Conservation (phyloP, 768 basidiomycete species). For the Tricholomella constricta region DNA sequence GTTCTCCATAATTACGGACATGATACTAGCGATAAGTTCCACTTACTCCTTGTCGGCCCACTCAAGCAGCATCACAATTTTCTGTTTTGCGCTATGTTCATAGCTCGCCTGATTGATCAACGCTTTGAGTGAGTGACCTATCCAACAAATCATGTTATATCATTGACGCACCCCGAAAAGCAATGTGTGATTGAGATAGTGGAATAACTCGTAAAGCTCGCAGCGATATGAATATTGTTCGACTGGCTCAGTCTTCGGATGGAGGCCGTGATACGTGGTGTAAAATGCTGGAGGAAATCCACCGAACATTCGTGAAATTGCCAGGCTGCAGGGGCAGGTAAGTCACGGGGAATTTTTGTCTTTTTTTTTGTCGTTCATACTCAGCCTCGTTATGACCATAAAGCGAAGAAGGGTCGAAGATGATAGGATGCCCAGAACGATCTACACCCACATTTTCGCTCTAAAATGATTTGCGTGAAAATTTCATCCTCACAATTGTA, state of each 20-base stretch:
- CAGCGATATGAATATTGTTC: slow-evolving; percentile 58
- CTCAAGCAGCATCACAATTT: slow-evolving; percentile 35
- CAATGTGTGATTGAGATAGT: slow-evolving; percentile 81
- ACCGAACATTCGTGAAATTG: slow-evolving; percentile 80
- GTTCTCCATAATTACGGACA: background rate
- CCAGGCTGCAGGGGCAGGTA: slow-evolving; percentile 47
- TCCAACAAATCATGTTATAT: slow-evolving; percentile 5
- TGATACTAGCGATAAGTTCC: too few species aligned
- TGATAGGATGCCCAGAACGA: slow-evolving; percentile 54
- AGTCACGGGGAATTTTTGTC: background rate
- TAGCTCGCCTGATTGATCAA: slow-evolving; percentile 49
- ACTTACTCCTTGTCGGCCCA: slow-evolving; percentile 8
- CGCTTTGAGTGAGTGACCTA: background rate
- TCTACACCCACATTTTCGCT: slow-evolving; percentile 76
- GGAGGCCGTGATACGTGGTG: slow-evolving; percentile 59
- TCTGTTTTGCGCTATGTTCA: slow-evolving; percentile 52
- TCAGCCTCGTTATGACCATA: slow-evolving; percentile 84
- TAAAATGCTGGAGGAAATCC: slow-evolving; percentile 70
- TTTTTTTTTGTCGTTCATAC: slow-evolving; percentile 39
- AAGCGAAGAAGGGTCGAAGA: slow-evolving; percentile 79
- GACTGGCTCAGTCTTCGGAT: slow-evolving; percentile 45
- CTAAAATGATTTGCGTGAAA: slow-evolving; percentile 34
- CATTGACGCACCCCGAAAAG: slow-evolving; percentile 67
- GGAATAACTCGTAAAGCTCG: slow-evolving; percentile 78
- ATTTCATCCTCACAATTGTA: background rate